Base-by-base conservation (phyloP, 2,329 filamentous ascomycete genomes). In the Fusarium sp. region DNA sequence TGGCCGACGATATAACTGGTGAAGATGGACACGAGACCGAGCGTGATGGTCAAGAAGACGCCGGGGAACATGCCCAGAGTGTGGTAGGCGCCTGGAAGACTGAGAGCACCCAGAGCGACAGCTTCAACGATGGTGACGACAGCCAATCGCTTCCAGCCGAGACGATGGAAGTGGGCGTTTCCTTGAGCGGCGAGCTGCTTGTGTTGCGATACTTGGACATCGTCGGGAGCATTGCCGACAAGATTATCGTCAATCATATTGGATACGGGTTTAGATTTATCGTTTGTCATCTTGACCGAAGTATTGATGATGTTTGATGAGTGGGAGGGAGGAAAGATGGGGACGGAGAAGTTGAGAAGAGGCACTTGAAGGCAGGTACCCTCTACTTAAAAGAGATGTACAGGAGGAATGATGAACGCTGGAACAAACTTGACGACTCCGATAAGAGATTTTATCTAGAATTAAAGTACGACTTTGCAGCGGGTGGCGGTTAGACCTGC, bases 31-130 rank as follows among this genome's bases (percentile, higher is more conserved):
- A 86, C 64, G 12, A 87, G 76, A 22, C 85, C 85, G 14, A 87
- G 75, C 2, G 80, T 81, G 40, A 87, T 78, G 56, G 80, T 83
- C 65, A 83, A 75, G 66, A 87, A 81, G 66, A 84, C 82, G 35
- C 85, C 85, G 3, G 84, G 83, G 27, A 87, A 82, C 87, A 89
- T 88, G 65, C 87, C 87, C 24, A 89, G 83, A 1, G 83, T 83
- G 22, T 87, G 86, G 71, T 89, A 89, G 14, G 87, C 86, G 2
- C 80, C 74, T 5, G 87, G 87, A 55, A 89, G 82, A 71, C 85
- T 86, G 27, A 75, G 72, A 2, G 72, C 70, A 2, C 72, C 72
- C 10, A 74, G 72, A 6, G 72, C 72, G 11, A 74, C 58, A 3
- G 72, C 72, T 29, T 74, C 72, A 35, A 74, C 72, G 36, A 74